Evolutionary conservation across 2,329 filamentous ascomycete genomes (phyloP).

Genomic region (Sphaerulina vaccinii): DNA sequence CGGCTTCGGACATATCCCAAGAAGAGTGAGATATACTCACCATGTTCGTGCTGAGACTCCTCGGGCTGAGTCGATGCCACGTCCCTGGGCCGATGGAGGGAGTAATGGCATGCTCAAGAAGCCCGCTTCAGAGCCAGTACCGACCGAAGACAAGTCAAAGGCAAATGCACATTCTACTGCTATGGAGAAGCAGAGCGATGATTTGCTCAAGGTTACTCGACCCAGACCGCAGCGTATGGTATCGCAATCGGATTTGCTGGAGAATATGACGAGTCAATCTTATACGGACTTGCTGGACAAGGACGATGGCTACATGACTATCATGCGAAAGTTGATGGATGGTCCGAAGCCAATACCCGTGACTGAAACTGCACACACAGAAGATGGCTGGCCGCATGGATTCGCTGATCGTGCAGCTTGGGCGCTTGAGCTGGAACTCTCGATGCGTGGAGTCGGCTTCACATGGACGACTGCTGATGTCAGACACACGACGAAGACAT

Average conservation of each 20-base stretch:
- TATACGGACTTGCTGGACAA: slow-evolving; percentile 24
- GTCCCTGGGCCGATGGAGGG: slow-evolving; percentile 25
- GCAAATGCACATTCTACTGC: slow-evolving; percentile 5
- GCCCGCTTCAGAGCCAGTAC: slow-evolving; percentile 5
- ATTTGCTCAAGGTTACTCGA: slow-evolving; percentile 7
- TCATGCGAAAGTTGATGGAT: slow-evolving; percentile 24
- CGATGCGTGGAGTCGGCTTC: slow-evolving; percentile 47
- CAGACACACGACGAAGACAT: slow-evolving; percentile 45
- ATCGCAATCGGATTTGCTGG: slow-evolving; percentile 26
- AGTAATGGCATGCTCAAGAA: slow-evolving; percentile 21
- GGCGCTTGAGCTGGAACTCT: slow-evolving; percentile 47
- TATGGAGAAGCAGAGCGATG: slow-evolving; percentile 11
- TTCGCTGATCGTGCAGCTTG: slow-evolving; percentile 44
- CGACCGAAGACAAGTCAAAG: neutral
- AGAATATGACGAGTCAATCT: slow-evolving; percentile 29
- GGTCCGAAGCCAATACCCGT: slow-evolving; percentile 36
- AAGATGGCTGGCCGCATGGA: slow-evolving; percentile 42
- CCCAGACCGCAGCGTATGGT: slow-evolving; percentile 20
- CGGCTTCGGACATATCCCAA: slow-evolving; percentile 42
- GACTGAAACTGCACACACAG: slow-evolving; percentile 41
- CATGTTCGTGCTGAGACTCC: slow-evolving; percentile 36
- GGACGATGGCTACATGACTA: slow-evolving; percentile 24
- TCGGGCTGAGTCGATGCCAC: slow-evolving; percentile 14
- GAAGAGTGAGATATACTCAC: slow-evolving; percentile 45
- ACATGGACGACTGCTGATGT: slow-evolving; percentile 49